Evolutionary conservation across 495 filamentous ascomycete genomes (phyloP).

Genomic region (Choiromyces venosus): DNA sequence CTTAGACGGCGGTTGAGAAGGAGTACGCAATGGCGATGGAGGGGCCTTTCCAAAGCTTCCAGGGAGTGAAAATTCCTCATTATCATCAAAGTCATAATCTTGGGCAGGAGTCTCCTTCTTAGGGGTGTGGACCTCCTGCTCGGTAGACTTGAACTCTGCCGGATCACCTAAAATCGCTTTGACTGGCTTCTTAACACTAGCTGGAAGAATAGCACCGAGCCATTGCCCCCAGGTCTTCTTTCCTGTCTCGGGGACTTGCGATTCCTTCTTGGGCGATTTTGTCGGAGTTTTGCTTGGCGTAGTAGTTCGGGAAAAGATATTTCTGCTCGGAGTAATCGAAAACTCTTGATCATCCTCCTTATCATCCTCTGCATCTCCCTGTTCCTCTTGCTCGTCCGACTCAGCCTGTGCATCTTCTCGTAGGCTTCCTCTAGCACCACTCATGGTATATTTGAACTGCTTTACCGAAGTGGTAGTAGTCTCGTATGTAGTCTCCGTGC

Average conservation of each 20-base stretch:
- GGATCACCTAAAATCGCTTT: conserved; percentile 30
- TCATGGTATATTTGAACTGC: conserved; percentile 30
- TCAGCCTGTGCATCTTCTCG: background rate
- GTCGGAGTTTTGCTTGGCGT: conserved; percentile 27
- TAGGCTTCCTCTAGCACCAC: conserved; percentile 27
- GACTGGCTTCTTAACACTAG: conserved; percentile 36
- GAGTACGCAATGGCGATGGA: conserved; percentile 11
- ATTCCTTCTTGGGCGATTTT: conserved; percentile 18
- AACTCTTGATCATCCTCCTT: conserved; percentile 16
- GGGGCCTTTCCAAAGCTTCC: conserved; percentile 38
- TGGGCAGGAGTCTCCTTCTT: conserved; percentile 10
- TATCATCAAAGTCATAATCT: conserved; percentile 23
- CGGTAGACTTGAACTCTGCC: conserved; percentile 3
- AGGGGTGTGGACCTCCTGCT: conserved; percentile 25
- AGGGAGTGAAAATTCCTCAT: conserved; percentile 20
- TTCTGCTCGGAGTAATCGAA: conserved; percentile 26
- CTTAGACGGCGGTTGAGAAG: conserved; percentile 7
- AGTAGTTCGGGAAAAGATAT: conserved; percentile 23
- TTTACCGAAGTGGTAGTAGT: conserved; percentile 10
- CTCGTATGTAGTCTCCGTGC: conserved; percentile 28
- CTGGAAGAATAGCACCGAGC: conserved; percentile 34
- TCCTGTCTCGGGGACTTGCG: conserved; percentile 23
- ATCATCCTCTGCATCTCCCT: conserved; percentile 31
- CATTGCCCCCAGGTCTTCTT: conserved; percentile 41
- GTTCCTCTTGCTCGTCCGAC: conserved; percentile 24